phyloP scores from a whole-genome alignment of 139 green algal genomes.

The Edaphochlamys debaryana region DNA sequence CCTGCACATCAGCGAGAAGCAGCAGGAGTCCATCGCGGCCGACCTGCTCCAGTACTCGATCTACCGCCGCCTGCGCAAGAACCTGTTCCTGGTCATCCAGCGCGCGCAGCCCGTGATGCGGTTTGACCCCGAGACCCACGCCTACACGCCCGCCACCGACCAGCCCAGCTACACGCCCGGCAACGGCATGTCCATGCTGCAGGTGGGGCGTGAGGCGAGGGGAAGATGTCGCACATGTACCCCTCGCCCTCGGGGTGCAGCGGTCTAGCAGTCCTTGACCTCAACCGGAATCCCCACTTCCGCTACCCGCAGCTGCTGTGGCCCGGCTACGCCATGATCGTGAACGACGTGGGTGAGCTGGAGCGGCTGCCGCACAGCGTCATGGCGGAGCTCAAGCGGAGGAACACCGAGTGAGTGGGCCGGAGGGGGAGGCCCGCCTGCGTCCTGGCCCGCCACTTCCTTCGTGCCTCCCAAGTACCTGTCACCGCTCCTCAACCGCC shows the following conservation, averaged over 20 bases:
- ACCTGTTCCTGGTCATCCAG: slow-evolving; percentile 30
- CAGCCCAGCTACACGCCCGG: slow-evolving; percentile 19
- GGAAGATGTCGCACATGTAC: background rate
- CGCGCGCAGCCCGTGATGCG: slow-evolving; percentile 11
- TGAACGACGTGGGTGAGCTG: slow-evolving; percentile 25
- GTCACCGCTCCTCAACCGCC: too few species aligned
- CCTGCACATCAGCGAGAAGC: slow-evolving; percentile 24
- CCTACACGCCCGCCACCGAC: background rate
- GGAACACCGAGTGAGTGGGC: slow-evolving; percentile 1
- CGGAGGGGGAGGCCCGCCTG: background rate
- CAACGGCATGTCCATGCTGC: slow-evolving; percentile 22
- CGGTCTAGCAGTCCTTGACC: background rate
- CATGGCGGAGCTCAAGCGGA: slow-evolving; percentile 7
- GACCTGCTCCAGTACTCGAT: slow-evolving; percentile 42
- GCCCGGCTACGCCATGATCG: slow-evolving; percentile 3
- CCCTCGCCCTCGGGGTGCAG: too few species aligned
- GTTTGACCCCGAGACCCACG: background rate
- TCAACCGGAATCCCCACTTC: background rate
- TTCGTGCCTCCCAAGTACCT: too few species aligned
- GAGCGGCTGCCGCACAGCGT: slow-evolving; percentile 32
- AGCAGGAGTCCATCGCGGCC: slow-evolving; percentile 17
- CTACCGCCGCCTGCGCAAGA: slow-evolving; percentile 27
- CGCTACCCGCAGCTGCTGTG: slow-evolving; percentile 23
- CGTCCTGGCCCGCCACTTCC: too few species aligned
- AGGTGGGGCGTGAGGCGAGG: background rate